Base-by-base conservation (phyloP, 176 grass and related monocot species). In the Raddia distichophylla region DNA sequence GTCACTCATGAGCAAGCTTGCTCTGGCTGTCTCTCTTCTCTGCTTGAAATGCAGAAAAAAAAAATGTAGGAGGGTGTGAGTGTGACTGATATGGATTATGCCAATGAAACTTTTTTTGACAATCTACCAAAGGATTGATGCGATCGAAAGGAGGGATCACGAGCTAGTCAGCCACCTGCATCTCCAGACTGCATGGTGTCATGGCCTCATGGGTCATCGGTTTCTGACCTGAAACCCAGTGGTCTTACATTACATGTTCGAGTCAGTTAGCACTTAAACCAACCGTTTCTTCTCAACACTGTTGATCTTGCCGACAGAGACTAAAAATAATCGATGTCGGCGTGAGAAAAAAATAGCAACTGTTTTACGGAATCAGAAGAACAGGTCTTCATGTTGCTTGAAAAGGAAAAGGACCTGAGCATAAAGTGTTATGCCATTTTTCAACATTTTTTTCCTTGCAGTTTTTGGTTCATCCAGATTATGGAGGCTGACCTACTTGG, bases 281-380 rank as follows among this genome's bases (percentile, higher is more conserved):
- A 64, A 60, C 77, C 8, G 11, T 56, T 47, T 7, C 20, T 55
- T 8, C 47, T 49, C 64, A 9, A 20, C 52, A 67, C 9, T 63
- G 46, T 18, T 43, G 51, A 67, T 66, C 18, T 45, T 11, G 64
- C 81, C 81, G 68, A 47, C 61, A 16, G 17, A 79, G 67, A 59
- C 83, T 88, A 60, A 75, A 9, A 83, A 16, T 11, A 17, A 59
- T 69, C 8, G 3, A 27, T 56, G 76, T 22, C 47, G 5, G 60
- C 55, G 33, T 8, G 33, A 40, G 17, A 73, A 18, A 60, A 49
- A 54, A 27, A 52, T 81, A 17, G 5, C 10, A 55, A 34, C 22
- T 13, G 32, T 13, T 34, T 5, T 59, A 20, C 50, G 32, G 46
- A 12, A 73, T 59, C 67, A 34, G 10, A 72, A 78, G 18, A 75